Evolutionary conservation across 768 basidiomycete species (phyloP).

Genomic region (Tylopilus balloui): DNA sequence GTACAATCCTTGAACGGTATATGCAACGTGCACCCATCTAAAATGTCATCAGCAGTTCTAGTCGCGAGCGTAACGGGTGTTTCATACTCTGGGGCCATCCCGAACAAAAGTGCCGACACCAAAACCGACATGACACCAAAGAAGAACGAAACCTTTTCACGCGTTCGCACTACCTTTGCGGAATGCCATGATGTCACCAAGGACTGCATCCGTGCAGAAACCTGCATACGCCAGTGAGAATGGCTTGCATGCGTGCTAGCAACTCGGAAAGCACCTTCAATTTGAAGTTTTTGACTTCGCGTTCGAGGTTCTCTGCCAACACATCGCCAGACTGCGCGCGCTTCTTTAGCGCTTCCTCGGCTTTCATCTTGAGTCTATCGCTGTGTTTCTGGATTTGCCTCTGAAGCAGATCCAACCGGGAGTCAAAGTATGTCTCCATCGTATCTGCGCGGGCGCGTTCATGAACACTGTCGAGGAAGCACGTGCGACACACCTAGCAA

Average conservation of each 20-base stretch:
- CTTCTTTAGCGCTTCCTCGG: constrained; percentile 77
- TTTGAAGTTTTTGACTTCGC: constrained; percentile 83
- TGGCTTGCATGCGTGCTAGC: not conserved
- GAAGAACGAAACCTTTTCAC: constrained; percentile 88
- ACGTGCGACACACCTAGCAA: constrained; percentile 58
- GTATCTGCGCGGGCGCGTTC: constrained; percentile 56
- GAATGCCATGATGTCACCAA: constrained; percentile 90
- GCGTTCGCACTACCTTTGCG: constrained; percentile 77
- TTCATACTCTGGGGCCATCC: constrained; percentile 76
- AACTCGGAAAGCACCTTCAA: constrained; percentile 55
- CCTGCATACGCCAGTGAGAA: constrained; percentile 40
- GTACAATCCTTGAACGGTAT: constrained; percentile 72
- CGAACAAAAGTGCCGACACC: constrained; percentile 80
- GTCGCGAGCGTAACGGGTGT: not conserved
- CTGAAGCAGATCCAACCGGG: constrained; percentile 77
- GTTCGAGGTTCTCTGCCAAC: constrained; percentile 74
- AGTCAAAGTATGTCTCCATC: constrained; percentile 93
- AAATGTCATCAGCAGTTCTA: constrained; percentile 6
- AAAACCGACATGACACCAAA: constrained; percentile 89
- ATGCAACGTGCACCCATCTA: constrained; percentile 86
- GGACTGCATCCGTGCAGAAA: constrained; percentile 72
- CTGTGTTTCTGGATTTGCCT: constrained; percentile 84
- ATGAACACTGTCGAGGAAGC: not conserved
- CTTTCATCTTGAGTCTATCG: constrained; percentile 74
- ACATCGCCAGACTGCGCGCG: constrained; percentile 51